Evolutionary conservation across 139 green algal species (phyloP), one percentile per base, ranked within the genome.

Genomic region (Dunaliella primolecta): DNA sequence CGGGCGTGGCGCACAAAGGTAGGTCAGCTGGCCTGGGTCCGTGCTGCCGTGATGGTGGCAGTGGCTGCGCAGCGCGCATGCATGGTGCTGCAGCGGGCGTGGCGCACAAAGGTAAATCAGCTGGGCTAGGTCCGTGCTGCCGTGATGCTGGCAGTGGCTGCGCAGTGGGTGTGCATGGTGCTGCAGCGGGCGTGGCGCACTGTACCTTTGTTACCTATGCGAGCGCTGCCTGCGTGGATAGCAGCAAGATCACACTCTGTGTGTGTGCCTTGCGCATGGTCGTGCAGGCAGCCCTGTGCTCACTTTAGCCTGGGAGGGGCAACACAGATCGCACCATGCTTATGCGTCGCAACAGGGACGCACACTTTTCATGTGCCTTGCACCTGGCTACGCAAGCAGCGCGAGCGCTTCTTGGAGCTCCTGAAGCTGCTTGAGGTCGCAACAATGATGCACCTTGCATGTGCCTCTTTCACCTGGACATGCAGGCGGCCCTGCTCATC

Each of bases 1-100:
- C 20, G 30, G 0, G 30, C 11, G 1, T 88, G 85, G 85, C 57
- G 85, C 31, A 78, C 75, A 29, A 85, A 85, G 85, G 85, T 88
- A 55, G 1, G 84, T 37, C 2, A 25, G 1, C 23, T 34, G 15
- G 36, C 85, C 0, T 35, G 36, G 31, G 74, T 88, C 30, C 76
- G 81, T 1, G 23, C 7, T 0, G 85, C 71, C 1, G 27, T 85
- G 30, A 11, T 86, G 36, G 36, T 64, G 31, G 82, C 80, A 75
- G 46, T 74, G 81, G 32, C 38, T 29, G 34, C 25, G n/a, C 80
- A 11, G 56, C 55, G 32, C 1, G 85, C 81, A 0, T 81, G 75
- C 0, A 15, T 88, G 0, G 64, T 88, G 46, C 33, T 88, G 25
- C 85, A 88, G 36, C 20, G 30, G 0, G 30, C 11, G 1, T 88